Evolutionary conservation across 306 rosid genomes (phyloP), one percentile per base, ranked within the genome.

Genomic region (Senna tora): DNA sequence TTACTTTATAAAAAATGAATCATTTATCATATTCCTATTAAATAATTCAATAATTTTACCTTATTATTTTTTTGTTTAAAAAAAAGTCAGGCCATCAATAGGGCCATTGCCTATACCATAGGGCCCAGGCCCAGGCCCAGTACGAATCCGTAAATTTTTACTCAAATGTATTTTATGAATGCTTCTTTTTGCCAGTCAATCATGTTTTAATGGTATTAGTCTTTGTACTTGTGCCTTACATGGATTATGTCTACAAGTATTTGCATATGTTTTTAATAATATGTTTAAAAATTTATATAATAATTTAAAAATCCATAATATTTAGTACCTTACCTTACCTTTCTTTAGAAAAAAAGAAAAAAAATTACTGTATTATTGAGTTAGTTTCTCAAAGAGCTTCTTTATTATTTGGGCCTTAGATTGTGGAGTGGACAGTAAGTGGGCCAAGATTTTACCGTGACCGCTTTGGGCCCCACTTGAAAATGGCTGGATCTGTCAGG

Each of bases 381-480:
- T 65, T 42, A 57, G 62, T 7, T 2, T 6, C 19, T 14, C 17
- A 3, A 5, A 32, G 5, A 7, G 21, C 64, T 32, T 17, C 64
- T 32, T 32, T 59, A 33, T 0, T 32, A 32, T 33, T 49, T 78
- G 84, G 78, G 86, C 84, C 78, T 74, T 41, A 16, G 57, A 60
- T 69, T 56, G 83, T 79, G 83, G 81, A 64, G 65, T 20, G 50
- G 65, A 38, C 81, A 61, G 76, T 25, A 60, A 63, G 83, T 78
- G 85, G 87, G 87, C 36, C 84, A 69, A 50, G 22, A 28, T 67
- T 69, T 53, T 56, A 36, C 65, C 2, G 15, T 62, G 75, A 54
- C 79, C 56, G 17, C 15, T 16, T 33, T 59, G 65, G 85, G 85
- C 70, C 83, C 88, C 84, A 62, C 52, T 2, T 0, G 30, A 42